phyloP scores from a whole-genome alignment of 2,329 filamentous ascomycete genomes.

The Fusarium anthophilum region DNA sequence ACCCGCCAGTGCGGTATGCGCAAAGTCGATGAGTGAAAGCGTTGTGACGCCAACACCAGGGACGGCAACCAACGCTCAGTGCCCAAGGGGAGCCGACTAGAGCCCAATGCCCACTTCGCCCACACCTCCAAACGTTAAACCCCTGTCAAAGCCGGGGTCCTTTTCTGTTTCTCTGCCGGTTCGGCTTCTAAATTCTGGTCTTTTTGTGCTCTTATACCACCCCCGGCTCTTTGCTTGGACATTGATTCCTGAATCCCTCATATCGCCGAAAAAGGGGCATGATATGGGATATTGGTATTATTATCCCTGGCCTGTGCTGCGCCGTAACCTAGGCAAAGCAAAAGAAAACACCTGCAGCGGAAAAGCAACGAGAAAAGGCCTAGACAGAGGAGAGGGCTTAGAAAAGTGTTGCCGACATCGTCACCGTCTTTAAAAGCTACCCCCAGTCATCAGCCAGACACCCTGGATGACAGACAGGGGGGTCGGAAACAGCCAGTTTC shows the following conservation, averaged over 20 bases:
- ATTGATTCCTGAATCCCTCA: constrained; percentile 29
- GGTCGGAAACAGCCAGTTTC: constrained; percentile 29
- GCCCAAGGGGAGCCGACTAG: constrained; percentile 35
- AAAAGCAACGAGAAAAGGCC: constrained; percentile 27
- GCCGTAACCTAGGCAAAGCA: constrained; percentile 13
- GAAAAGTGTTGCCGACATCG: constrained; percentile 14
- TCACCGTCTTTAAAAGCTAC: constrained; percentile 22
- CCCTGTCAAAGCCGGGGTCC: constrained; percentile 31
- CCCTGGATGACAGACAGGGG: constrained; percentile 33
- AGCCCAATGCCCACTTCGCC: constrained; percentile 42
- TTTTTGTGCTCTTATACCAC: constrained; percentile 23
- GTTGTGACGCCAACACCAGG: constrained; percentile 40
- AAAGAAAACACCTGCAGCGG: constrained; percentile 12
- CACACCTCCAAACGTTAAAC: constrained; percentile 39
- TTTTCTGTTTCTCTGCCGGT: constrained; percentile 31
- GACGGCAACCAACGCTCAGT: constrained; percentile 31
- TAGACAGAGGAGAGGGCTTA: constrained; percentile 2
- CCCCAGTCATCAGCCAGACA: constrained; percentile 22
- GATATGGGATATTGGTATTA: constrained; percentile 8
- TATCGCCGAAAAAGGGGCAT: constrained; percentile 21
- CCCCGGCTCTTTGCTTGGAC: constrained; percentile 26
- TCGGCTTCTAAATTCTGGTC: constrained; percentile 16
- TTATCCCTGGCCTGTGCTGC: constrained; percentile 21
- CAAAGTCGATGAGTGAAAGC: constrained; percentile 39
- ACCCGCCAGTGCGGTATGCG: constrained; percentile 38